phyloP scores from a whole-genome alignment of 148 eudicot species.

The Fagopyrum tataricum region DNA sequence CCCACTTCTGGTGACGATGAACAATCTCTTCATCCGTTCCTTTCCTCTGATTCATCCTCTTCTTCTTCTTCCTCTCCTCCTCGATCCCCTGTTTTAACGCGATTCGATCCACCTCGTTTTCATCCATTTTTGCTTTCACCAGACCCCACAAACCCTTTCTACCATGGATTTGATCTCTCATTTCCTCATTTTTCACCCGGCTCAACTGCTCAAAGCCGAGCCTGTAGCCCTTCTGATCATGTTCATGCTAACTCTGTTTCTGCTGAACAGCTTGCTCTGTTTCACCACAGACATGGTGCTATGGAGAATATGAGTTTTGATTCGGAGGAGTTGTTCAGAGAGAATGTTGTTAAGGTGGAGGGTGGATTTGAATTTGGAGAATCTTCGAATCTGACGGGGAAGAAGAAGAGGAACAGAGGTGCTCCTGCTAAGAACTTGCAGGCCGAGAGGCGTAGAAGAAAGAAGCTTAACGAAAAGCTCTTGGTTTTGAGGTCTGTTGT shows the following conservation, averaged over 20 bases:
- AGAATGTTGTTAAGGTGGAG: slow-evolving; percentile 15
- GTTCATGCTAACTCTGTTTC: neutral
- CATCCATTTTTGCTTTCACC: neutral
- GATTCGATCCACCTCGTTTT: neutral
- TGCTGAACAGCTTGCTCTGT: slow-evolving; percentile 35
- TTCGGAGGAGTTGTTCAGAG: slow-evolving; percentile 28
- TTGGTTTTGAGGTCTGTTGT: slow-evolving; percentile 69
- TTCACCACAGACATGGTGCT: slow-evolving; percentile 28
- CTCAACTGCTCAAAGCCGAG: slow-evolving; percentile 14
- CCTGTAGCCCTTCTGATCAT: slow-evolving; percentile 14
- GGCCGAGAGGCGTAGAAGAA: slow-evolving; percentile 70
- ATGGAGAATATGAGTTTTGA: slow-evolving; percentile 30
- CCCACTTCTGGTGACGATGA: slow-evolving; percentile 6
- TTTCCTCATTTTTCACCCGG: slow-evolving; percentile 27
- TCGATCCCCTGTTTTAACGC: slow-evolving; percentile 40
- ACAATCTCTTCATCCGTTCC: slow-evolving; percentile 15
- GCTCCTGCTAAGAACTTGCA: slow-evolving; percentile 67
- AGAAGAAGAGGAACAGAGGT: slow-evolving; percentile 48
- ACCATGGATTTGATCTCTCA: slow-evolving; percentile 25
- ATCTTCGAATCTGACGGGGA: slow-evolving; percentile 13
- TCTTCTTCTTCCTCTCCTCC: slow-evolving; percentile 64
- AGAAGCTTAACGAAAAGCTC: slow-evolving; percentile 72
- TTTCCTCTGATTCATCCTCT: slow-evolving; percentile 37
- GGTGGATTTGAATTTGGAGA: slow-evolving; percentile 15
- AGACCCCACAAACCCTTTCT: slow-evolving; percentile 18